phyloP scores from a whole-genome alignment of 2,329 filamentous ascomycete genomes.

The Beauveria pseudobassiana region DNA sequence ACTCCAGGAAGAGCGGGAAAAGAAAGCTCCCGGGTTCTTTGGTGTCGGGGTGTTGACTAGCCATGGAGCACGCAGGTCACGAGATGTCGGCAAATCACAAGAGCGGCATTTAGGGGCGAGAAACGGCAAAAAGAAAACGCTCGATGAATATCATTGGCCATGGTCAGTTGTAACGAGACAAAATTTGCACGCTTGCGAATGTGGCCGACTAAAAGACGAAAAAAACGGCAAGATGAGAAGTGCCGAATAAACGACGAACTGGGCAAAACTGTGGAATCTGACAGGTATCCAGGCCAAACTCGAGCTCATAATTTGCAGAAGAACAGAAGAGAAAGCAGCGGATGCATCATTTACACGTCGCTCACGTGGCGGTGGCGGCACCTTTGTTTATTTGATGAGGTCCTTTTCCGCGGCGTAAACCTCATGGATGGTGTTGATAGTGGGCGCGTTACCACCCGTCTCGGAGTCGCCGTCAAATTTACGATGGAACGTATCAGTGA shows the following conservation, averaged over 20 bases:
- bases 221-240: no score
- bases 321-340: neutral
- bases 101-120: no score
- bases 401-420: neutral
- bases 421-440: neutral
- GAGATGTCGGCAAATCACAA: no score
- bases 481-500: constrained; percentile 36
- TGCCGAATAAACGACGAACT: no score
- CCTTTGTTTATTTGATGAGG: neutral
- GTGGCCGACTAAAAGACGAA: no score
- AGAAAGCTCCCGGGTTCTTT: no score
- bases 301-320: neutral
- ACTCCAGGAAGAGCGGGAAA: neutral
- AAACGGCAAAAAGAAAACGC: no score
- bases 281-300: neutral
- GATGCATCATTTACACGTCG: neutral
- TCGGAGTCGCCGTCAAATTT: constrained; percentile 25
- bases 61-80: no score
- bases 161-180: no score
- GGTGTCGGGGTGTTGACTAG: neutral
- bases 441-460: constrained; percentile 3
- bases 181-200: no score
- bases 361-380: neutral
- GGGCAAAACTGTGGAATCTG: neutral
- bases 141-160: no score